These are phyloP conservation scores for Garcileccinum viscosum DNA, from an alignment of 1,284 basidiomycete genomes.

Conservation along the genomic window DNA sequence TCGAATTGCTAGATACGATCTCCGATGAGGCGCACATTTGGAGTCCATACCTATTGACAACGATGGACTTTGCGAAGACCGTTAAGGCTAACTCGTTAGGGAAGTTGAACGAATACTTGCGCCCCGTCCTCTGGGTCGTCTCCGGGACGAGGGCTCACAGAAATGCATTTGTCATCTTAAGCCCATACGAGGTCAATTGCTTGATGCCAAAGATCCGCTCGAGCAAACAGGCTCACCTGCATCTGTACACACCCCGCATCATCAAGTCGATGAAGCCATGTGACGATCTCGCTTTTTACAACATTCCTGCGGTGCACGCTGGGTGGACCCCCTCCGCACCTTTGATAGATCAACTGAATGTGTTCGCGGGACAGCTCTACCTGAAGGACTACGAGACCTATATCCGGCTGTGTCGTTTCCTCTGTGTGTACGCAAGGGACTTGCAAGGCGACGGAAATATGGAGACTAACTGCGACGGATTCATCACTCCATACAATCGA, in stretches of 20 bases:
- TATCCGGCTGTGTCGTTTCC: conserved; percentile 39
- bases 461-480: conserved; percentile 25
- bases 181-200: conserved; percentile 52
- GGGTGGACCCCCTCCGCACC: conserved; percentile 25
- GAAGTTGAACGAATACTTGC: conserved; percentile 42
- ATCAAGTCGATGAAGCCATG: conserved; percentile 44
- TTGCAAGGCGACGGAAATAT: conserved; percentile 12
- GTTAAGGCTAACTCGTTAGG: background rate
- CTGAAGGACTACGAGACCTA: conserved; percentile 37
- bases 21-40: conserved; percentile 24
- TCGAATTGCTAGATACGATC: conserved; percentile 22
- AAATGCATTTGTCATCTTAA: conserved; percentile 44
- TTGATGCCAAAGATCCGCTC: conserved; percentile 46
- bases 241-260: conserved; percentile 50
- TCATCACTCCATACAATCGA: background rate
- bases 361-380: conserved; percentile 46
- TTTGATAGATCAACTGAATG: conserved; percentile 44
- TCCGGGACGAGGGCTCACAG: conserved; percentile 22
- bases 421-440: conserved; percentile 41
- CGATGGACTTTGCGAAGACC: conserved; percentile 37
- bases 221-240: conserved; percentile 44
- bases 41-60: conserved; percentile 30
- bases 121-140: conserved; percentile 53
- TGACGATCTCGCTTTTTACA: conserved; percentile 47
- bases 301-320: conserved; percentile 33